Conservation (phyloP, 2,329 filamentous ascomycete species). For the Trichoderma brevicompactum region DNA sequence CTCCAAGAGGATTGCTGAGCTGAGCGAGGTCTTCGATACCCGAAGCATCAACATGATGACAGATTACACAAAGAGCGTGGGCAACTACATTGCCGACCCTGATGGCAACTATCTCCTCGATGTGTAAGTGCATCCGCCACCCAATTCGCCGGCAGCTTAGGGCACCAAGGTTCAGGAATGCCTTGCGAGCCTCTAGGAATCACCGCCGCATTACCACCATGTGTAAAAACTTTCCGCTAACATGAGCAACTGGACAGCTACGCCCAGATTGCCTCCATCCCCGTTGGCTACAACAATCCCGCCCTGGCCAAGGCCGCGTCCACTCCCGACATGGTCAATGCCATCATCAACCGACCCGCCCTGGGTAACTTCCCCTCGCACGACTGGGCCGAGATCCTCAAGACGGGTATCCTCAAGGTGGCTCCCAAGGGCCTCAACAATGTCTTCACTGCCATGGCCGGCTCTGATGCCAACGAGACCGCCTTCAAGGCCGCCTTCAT, state of each 20-base stretch:
- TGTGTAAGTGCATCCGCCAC: constrained; percentile 54
- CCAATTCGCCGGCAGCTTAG: too few relatives aligned
- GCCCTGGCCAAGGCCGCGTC: constrained; percentile 70
- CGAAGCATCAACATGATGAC: constrained; percentile 82
- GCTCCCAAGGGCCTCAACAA: constrained; percentile 84
- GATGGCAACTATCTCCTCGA: constrained; percentile 76
- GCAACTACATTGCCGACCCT: constrained; percentile 79
- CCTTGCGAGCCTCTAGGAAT: too few relatives aligned
- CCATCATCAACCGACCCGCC: constrained; percentile 86
- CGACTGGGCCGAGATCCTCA: constrained; percentile 80
- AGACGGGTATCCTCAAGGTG: constrained; percentile 78
- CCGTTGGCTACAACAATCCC: constrained; percentile 91
- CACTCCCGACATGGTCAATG: constrained; percentile 76
- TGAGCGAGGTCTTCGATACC: constrained; percentile 82
- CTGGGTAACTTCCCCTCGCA: constrained; percentile 88
- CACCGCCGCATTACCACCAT: too few relatives aligned
- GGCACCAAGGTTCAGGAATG: too few relatives aligned
- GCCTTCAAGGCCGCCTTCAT: constrained; percentile 97
- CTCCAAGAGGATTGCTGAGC: constrained; percentile 68
- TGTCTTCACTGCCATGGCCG: constrained; percentile 88
- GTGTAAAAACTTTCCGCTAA: background rate
- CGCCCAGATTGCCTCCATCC: constrained; percentile 91
- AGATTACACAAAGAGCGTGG: constrained; percentile 73
- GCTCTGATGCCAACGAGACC: constrained; percentile 91
- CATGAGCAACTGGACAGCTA: constrained; percentile 56